Evolutionary conservation across 2,329 filamentous ascomycete species (phyloP).

Genomic region (Amauroascus verrucosus): DNA sequence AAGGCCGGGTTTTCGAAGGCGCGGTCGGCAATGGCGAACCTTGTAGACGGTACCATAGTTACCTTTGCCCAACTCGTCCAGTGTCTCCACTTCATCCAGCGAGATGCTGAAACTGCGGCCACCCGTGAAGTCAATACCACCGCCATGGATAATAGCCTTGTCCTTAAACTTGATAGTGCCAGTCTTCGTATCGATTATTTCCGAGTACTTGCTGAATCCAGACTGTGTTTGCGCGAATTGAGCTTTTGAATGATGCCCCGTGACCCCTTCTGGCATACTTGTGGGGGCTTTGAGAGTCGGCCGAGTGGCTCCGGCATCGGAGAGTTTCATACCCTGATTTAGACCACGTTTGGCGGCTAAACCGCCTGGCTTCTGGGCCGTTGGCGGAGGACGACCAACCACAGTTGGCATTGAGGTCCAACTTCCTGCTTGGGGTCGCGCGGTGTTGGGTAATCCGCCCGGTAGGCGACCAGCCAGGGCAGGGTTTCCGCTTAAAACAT

Average conservation of each 20-base stretch:
- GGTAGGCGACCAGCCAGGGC: slow-evolving; percentile 5
- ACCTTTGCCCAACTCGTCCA: slow-evolving; percentile 90
- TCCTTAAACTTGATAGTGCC: slow-evolving; percentile 88
- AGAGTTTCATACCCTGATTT: slow-evolving; percentile 40
- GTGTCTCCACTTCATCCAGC: slow-evolving; percentile 83
- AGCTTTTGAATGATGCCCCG: slow-evolving; percentile 9
- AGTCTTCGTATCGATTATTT: slow-evolving; percentile 84
- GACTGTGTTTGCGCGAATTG: slow-evolving; percentile 27
- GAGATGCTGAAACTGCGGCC: slow-evolving; percentile 89
- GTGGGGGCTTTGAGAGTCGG: slow-evolving; percentile 21
- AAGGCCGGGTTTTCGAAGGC: slow-evolving; percentile 50
- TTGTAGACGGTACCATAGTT: slow-evolving; percentile 99
- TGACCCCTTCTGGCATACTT: slow-evolving; percentile 11
- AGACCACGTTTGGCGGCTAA: slow-evolving; percentile 39
- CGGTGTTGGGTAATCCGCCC: slow-evolving; percentile 19
- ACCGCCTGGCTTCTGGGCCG: slow-evolving; percentile 36
- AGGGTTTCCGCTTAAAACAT: background rate
- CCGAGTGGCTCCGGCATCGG: slow-evolving; percentile 39
- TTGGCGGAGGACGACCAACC: slow-evolving; percentile 9
- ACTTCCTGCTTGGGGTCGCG: background rate
- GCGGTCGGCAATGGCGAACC: slow-evolving; percentile 70
- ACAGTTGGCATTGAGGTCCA: slow-evolving; percentile 17
- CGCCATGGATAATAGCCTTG: slow-evolving; percentile 78
- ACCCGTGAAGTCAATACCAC: slow-evolving; percentile 84
- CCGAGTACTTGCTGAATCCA: slow-evolving; percentile 57